Base-by-base conservation (phyloP, 768 basidiomycete genomes). In the Infundibulicybe gibba region DNA sequence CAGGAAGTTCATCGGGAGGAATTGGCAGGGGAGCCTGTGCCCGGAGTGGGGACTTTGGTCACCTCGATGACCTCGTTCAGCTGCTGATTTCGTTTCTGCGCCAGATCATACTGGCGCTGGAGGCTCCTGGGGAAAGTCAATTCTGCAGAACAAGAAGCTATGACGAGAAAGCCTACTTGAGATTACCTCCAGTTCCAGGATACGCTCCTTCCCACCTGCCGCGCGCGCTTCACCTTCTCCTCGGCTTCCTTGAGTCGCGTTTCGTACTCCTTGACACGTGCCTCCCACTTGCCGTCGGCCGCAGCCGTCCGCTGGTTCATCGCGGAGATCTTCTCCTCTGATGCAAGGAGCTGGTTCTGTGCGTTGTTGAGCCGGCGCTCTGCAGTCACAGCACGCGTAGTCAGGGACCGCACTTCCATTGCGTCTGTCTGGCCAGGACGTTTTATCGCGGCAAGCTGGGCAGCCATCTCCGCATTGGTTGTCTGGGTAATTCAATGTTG, bases 241-340 rank as follows among this genome's bases (percentile, higher is more conserved):
- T 93, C 91, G 0, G 90, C 90, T 0, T 83, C 81, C 62, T 83
- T 85, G 51, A 94, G 60, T 14, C 89, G 69, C 12, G 79, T 61
- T 67, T 97, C 92, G 57, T 94, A 94, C 65, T 98, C 94, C 64
- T 85, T 87, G 39, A 98, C 90, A n/a, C 94, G 75, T 0, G 87
- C 90, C 58, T 94, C 94, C 93, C 94, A 98, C 64, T 94, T 95
- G 44, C 69, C 71, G 54, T 97, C 94, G 0, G 89, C 87, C 0
- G 70, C 71, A 0, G 74, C 70, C 32, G 77, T 87, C 71, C 84
- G 87, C 67, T 83, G 75, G 53, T 85, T 87, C 66, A 89, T 76
- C 34, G 70, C 63, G 1, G 85, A 81, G 41, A 94, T 76, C 67
- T 86, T 87, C 66, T 94, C 91, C 61, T 98, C 95, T 3, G 88